These are phyloP conservation scores for Plasmodium knowlesi DNA, from an alignment of 169 alveolate species.

Conservation along the genomic window DNA sequence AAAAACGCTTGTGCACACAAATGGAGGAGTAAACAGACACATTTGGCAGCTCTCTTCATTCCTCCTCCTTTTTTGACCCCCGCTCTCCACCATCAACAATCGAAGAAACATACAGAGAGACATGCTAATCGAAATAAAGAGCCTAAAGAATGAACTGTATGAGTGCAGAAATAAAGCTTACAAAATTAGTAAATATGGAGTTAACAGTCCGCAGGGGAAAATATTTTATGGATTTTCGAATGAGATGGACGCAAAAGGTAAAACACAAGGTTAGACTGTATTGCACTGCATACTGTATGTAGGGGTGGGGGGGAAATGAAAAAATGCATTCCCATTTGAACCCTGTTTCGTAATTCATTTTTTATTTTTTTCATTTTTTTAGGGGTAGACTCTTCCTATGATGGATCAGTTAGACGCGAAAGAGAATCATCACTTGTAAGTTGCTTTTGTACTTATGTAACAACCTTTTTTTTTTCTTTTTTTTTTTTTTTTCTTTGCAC, in stretches of 20 bases:
- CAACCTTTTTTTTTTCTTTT: neutral
- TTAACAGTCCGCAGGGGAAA: neutral
- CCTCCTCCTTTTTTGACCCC: neutral
- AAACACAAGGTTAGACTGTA: neutral
- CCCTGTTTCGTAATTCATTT: neutral
- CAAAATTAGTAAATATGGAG: slow-evolving; percentile 8
- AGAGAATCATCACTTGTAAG: neutral
- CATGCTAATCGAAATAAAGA: slow-evolving; percentile 33
- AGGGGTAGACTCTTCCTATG: neutral
- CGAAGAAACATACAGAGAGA: slow-evolving; percentile 49
- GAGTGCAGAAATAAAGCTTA: slow-evolving; percentile 47
- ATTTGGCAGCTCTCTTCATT: neutral
- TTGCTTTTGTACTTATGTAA: neutral
- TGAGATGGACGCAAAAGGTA: neutral
- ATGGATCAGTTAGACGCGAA: neutral
- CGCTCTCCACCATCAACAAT: neutral
- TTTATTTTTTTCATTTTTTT: neutral
- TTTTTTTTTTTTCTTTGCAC: neutral
- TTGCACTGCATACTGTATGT: neutral
- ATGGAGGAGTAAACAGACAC: neutral
- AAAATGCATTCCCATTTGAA: neutral
- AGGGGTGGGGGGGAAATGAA: neutral
- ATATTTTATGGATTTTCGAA: neutral
- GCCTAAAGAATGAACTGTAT: slow-evolving; percentile 51
- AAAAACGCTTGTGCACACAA: neutral